Conservation (phyloP, 2,329 filamentous ascomycete species). For the Paracoccidioides brasiliensis region DNA sequence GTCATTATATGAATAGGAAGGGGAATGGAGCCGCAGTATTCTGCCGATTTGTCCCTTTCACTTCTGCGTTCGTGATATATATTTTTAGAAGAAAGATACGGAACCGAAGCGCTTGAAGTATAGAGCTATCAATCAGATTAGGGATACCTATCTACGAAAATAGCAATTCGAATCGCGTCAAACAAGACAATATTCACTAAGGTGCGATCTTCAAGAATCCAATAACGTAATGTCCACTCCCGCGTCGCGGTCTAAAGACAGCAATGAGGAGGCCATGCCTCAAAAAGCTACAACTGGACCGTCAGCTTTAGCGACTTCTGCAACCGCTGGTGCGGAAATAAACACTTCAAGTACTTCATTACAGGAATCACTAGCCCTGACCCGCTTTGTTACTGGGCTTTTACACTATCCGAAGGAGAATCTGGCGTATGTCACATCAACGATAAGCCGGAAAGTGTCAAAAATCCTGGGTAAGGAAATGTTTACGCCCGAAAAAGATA, state of each 20-base stretch:
- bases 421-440: constrained; percentile 2
- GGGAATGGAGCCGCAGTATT: no score
- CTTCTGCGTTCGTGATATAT: no score
- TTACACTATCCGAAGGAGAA: constrained; percentile 6
- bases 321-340: not conserved
- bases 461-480: constrained; percentile 2
- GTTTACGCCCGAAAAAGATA: constrained; percentile 34
- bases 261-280: not conserved
- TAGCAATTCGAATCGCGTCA: no score
- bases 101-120: not conserved
- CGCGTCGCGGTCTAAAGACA: not conserved
- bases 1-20: no score
- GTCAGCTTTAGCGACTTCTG: not conserved
- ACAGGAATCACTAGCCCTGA: not conserved
- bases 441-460: constrained; percentile 1
- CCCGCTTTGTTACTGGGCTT: not conserved
- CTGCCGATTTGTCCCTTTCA: no score
- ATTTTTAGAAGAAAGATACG: not conserved
- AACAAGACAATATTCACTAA: no score
- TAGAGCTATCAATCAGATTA: not conserved
- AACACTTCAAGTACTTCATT: not conserved
- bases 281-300: not conserved
- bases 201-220: not conserved
- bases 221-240: not conserved
- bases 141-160: not conserved